Conservation (phyloP, 495 filamentous ascomycete genomes). For the Oidiodendron maius region DNA sequence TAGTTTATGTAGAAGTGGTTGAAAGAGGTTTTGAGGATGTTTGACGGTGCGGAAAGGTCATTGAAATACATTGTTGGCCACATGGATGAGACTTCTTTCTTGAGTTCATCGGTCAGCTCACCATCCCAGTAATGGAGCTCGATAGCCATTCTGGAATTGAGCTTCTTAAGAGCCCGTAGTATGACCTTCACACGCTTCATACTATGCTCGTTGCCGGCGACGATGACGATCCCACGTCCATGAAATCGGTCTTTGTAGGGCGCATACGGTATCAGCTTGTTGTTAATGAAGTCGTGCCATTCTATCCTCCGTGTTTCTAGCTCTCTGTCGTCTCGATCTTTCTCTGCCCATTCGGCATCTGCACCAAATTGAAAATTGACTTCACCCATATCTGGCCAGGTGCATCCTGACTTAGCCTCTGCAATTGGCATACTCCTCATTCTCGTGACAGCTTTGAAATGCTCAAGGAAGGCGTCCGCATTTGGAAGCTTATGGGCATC, state of each 20-base stretch:
- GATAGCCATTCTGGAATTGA: constrained; percentile 19
- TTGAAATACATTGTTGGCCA: constrained; percentile 21
- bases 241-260: constrained; percentile 16
- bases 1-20: constrained; percentile 20
- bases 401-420: constrained; percentile 18
- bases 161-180: constrained; percentile 15
- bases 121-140: constrained; percentile 27
- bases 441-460: constrained; percentile 19
- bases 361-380: constrained; percentile 21
- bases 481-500: constrained; percentile 20
- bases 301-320: constrained; percentile 12
- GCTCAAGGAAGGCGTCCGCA: constrained; percentile 21
- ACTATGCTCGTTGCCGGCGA: constrained; percentile 22
- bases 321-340: constrained; percentile 16
- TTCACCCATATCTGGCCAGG: constrained; percentile 12
- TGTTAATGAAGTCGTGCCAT: constrained; percentile 20
- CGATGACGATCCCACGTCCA: constrained; percentile 24
- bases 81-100: constrained; percentile 8
- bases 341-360: constrained; percentile 14
- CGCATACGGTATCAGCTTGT: constrained; percentile 14
- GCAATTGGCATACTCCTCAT: constrained; percentile 15
- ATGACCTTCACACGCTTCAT: constrained; percentile 22
- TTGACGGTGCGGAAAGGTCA: constrained; percentile 21
- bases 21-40: constrained; percentile 21
- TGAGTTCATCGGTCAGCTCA: constrained; percentile 14